Evolutionary conservation across 768 basidiomycete species (phyloP), one percentile per base, ranked within the genome.

Genomic region (Lactarius deliciosus): DNA sequence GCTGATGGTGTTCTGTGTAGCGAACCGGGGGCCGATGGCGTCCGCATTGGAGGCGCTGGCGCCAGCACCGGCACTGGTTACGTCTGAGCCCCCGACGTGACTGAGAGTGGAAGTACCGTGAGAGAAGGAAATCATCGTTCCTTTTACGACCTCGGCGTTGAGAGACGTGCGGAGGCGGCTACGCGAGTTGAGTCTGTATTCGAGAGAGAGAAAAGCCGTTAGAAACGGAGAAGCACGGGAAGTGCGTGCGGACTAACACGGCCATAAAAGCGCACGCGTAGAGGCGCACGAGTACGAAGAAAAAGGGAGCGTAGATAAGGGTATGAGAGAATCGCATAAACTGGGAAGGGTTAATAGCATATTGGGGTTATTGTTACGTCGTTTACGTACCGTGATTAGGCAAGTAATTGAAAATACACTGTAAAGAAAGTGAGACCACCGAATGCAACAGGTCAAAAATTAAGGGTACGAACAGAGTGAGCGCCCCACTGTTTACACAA

Each of bases 241-340:
- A 20, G 45, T 47, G 9, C 45, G 0, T n/a, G n/a, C 9, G 36
- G 34, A 64, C 63, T 2, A 3, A 58, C 63, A 58, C 50, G 3
- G 57, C 47, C 47, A 64, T 40, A 13, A 64, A 64, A 7, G 63
- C 32, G 47, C 57, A 64, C 11, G 47, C 36, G 28, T 62, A 62
- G 16, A 62, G 50, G 36, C 57, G 63, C 1, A 50, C 56, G 10
- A 57, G 63, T 22, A 50, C 16, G 22, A 58, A 58, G 45, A 28
- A 64, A 58, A 64, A 64, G 3, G 63, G 63, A 11, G 45, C 45
- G 32, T 64, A 64, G 32, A 64, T 58, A 15, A 58, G 63, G 16
- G 45, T 50, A 16, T 7, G 36, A 18, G 64, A 16, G 43, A 28
- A 40, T 8, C 47, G 47, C 18, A 41, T 15, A 38, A 59, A 57